Evolutionary conservation across 2,329 filamentous ascomycete species (phyloP).

Genomic region (Penicillium digitatum): DNA sequence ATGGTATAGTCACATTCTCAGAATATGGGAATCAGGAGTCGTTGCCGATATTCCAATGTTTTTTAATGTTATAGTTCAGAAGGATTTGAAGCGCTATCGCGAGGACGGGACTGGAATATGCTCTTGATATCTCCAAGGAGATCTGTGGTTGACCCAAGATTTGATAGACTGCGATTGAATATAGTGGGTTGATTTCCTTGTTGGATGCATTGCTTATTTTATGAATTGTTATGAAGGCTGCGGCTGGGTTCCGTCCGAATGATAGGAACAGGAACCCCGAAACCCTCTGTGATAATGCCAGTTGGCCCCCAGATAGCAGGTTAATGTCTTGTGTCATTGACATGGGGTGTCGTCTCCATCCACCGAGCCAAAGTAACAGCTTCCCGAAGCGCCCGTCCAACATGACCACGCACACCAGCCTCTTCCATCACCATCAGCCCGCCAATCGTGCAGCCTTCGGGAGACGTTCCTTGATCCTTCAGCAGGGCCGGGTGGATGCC

Average conservation of each 20-base stretch:
- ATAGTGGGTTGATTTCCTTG: too few species aligned
- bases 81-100: conserved; percentile 11
- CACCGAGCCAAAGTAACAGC: conserved; percentile 57
- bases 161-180: too few species aligned
- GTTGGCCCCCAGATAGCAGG: not conserved
- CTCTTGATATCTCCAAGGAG: not conserved
- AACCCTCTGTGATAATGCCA: too few species aligned
- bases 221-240: not conserved
- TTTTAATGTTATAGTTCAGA: not conserved
- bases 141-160: conserved; percentile 4
- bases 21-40: not conserved
- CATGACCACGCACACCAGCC: conserved; percentile 51
- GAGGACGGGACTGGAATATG: conserved; percentile 5
- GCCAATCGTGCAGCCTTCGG: conserved; percentile 61
- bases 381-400: conserved; percentile 56
- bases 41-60: not conserved
- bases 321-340: conserved; percentile 25
- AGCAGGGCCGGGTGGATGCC: conserved; percentile 59
- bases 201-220: not conserved
- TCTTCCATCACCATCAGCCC: conserved; percentile 60
- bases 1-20: not conserved
- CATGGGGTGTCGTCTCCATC: conserved; percentile 39
- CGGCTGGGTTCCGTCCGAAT: not conserved
- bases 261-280: too few species aligned
- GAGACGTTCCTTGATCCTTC: conserved; percentile 58